Conservation (phyloP, 805 yeast species). For the Tetrapisispora phaffii region DNA sequence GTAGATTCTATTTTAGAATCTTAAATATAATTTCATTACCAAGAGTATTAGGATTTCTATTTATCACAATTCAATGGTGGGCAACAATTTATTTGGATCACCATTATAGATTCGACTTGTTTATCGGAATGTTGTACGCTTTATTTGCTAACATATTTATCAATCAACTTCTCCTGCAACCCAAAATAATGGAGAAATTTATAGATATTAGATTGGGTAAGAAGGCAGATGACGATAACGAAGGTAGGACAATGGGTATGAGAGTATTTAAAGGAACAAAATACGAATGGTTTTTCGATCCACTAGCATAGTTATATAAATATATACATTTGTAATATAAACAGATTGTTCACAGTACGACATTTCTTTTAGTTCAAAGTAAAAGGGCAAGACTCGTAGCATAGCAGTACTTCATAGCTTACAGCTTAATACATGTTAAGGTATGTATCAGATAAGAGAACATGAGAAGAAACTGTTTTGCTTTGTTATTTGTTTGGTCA, state of each 20-base stretch:
- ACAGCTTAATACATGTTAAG: too few relatives aligned
- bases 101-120: slow-evolving; percentile 57
- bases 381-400: too few relatives aligned
- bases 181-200: slow-evolving; percentile 26
- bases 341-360: background rate
- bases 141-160: slow-evolving; percentile 35
- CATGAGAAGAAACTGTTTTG: too few relatives aligned
- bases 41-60: slow-evolving; percentile 31
- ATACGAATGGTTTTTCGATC: slow-evolving; percentile 47
- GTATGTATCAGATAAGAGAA: too few relatives aligned
- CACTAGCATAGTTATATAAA: slow-evolving; percentile 29
- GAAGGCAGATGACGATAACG: slow-evolving; percentile 30
- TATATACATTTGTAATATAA: background rate
- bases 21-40: slow-evolving; percentile 23
- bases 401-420: too few relatives aligned
- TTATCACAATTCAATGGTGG: slow-evolving; percentile 60
- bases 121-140: slow-evolving; percentile 48
- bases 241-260: slow-evolving; percentile 53
- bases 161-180: slow-evolving; percentile 31
- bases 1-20: slow-evolving; percentile 17
- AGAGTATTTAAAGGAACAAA: slow-evolving; percentile 43
- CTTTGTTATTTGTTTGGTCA: too few relatives aligned
- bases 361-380: too few relatives aligned
- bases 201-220: slow-evolving; percentile 29
- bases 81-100: slow-evolving; percentile 65